Percentiles rank a stretch among this genome's conserved stretches.
These are phyloP conservation scores for Spatholobus suberectus DNA, from an alignment of 306 rosid species.

Conservation along the genomic window DNA sequence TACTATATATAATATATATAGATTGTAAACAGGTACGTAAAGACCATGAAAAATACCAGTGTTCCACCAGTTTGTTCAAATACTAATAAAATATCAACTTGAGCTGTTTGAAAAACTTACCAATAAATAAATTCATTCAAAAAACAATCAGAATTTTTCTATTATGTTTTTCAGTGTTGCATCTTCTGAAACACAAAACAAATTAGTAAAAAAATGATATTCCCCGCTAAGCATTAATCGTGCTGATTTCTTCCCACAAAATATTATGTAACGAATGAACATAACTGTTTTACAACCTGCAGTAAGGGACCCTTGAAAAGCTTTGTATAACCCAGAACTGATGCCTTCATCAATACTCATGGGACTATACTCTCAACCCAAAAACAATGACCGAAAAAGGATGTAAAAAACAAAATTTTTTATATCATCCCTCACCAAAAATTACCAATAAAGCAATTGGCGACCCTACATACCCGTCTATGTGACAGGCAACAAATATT, in stretches of 20 bases:
- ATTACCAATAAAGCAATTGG: slow-evolving; percentile 54
- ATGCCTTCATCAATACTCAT: slow-evolving; percentile 43
- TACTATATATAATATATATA: too few species aligned
- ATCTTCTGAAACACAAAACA: background rate
- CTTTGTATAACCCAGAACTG: slow-evolving; percentile 52
- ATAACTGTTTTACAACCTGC: slow-evolving; percentile 54
- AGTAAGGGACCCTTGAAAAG: slow-evolving; percentile 48
- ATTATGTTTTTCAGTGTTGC: background rate
- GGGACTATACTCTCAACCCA: slow-evolving; percentile 44
- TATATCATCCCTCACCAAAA: slow-evolving; percentile 45
- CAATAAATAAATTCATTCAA: background rate
- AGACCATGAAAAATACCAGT: background rate
- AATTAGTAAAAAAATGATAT: background rate
- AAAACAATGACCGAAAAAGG: slow-evolving; percentile 29
- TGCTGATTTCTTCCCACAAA: slow-evolving; percentile 44
- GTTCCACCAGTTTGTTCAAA: background rate
- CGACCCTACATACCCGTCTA: slow-evolving; percentile 56
- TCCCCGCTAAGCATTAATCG: slow-evolving; percentile 16
- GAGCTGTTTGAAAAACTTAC: background rate
- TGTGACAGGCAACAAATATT: slow-evolving; percentile 49
- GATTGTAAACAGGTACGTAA: background rate
- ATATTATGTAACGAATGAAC: slow-evolving; percentile 52
- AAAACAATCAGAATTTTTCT: background rate
- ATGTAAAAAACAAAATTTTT: slow-evolving; percentile 21
- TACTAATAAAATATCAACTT: too few species aligned